Base-by-base conservation (phyloP, 768 basidiomycete species). In the Mycena galopus region DNA sequence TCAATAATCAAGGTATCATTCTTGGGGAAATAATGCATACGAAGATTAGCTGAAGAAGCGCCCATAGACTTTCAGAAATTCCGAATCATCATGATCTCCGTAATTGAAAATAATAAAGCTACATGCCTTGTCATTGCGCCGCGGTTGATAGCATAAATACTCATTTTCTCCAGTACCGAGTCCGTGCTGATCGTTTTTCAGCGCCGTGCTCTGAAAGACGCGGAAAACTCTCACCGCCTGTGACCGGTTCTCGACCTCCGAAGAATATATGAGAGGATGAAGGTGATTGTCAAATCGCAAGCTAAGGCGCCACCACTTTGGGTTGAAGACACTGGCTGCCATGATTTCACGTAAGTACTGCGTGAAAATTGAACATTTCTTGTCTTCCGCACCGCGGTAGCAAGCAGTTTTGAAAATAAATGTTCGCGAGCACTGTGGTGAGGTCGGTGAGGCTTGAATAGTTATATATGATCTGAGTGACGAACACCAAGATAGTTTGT, bases 321-420 rank as follows among this genome's bases (percentile, higher is more conserved):
- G 29, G 51, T 53, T 53, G 51, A 53, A 53, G 51, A 53, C 51
- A 53, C 51, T 53, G 51, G 51, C 51, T 53, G 51, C 51, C 51
- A 53, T 53, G 51, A 27, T 27, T 53, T 53, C n/a, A 53, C 27
- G 8, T 53, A 53, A 53, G 51, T 53, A 8, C 23, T 53, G 51
- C 25, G 29, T 25, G 27, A 29, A 25, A 29, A 27, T 4, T 53
- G 51, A 53, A 27, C 12, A 14, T 53, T 53, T 53, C 12, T 8
- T 2, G 8, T 53, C 51, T 29, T 10, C 51, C 51, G 51, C 51
- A 53, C 51, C 51, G 51, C 51, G 27, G 51, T 53, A 53, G 51
- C 51, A 27, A 53, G 51, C 17, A 53, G 51, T 27, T 53, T 53
- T 53, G 51, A 53, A 29, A 53, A 53, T 2, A 53, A 16, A 53